Percentiles rank a stretch among this genome's conserved stretches.
Evolutionary conservation across 495 filamentous ascomycete species (phyloP).

Genomic region (Aspergillus conjunctus): DNA sequence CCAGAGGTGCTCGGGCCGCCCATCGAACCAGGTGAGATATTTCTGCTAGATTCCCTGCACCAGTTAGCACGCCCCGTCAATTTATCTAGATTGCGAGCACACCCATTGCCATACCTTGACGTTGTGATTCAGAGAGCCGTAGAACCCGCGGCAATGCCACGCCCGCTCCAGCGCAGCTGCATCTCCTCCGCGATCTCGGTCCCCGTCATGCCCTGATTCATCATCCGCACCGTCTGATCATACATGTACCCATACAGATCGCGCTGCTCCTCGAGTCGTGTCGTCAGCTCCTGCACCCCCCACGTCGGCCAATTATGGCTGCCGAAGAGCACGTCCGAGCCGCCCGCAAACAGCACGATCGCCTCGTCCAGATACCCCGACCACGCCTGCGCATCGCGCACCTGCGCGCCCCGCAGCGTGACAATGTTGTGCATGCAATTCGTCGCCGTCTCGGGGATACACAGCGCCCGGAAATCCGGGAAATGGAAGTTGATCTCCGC

Average conservation of each 20-base stretch:
- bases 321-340: conserved; percentile 27
- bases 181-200: conserved; percentile 39
- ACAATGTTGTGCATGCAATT: conserved; percentile 30
- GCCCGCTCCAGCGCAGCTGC: conserved; percentile 17
- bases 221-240: conserved; percentile 35
- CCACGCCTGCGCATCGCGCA: conserved; percentile 29
- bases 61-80: background rate
- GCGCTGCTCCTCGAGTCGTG: conserved; percentile 28
- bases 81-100: too few species aligned
- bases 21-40: conserved; percentile 41
- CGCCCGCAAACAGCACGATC: conserved; percentile 21
- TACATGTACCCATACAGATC: conserved; percentile 40
- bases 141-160: conserved; percentile 34
- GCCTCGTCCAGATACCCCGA: conserved; percentile 29
- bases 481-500: conserved; percentile 32
- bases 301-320: conserved; percentile 36
- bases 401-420: conserved; percentile 28
- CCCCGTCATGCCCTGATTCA: conserved; percentile 31
- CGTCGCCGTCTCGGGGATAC: conserved; percentile 27
- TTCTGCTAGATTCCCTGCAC: conserved; percentile 32
- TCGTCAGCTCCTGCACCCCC: conserved; percentile 22
- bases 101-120: conserved; percentile 38
- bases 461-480: conserved; percentile 24
- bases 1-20: conserved; percentile 39
- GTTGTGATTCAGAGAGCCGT: conserved; percentile 41